These are phyloP conservation scores for Cadophora gregata DNA, from an alignment of 2,329 filamentous ascomycete genomes.

Conservation along the genomic window DNA sequence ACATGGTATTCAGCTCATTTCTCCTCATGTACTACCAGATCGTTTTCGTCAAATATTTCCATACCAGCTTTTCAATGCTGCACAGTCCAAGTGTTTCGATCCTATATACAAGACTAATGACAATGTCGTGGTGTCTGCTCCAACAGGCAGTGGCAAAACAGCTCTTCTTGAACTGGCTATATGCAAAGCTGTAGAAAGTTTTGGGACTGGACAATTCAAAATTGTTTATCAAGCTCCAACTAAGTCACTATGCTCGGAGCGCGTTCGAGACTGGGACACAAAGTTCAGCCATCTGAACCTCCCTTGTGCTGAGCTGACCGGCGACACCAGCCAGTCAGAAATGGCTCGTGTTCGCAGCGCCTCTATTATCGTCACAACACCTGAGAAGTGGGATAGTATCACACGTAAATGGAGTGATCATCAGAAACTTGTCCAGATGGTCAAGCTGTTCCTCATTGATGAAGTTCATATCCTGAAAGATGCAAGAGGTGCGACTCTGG, in stretches of 20 bases:
- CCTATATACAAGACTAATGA: slow-evolving; percentile 69
- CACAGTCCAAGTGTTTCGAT: slow-evolving; percentile 81
- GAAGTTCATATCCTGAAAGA: slow-evolving; percentile 89
- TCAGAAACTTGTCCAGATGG: slow-evolving; percentile 72
- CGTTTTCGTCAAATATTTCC: slow-evolving; percentile 72
- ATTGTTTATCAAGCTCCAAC: slow-evolving; percentile 86
- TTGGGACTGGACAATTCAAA: slow-evolving; percentile 70
- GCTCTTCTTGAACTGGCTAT: slow-evolving; percentile 82
- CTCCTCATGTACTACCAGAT: slow-evolving; percentile 68
- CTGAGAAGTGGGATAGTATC: slow-evolving; percentile 91
- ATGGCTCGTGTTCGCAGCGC: slow-evolving; percentile 73
- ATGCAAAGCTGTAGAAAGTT: slow-evolving; percentile 68
- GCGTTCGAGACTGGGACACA: slow-evolving; percentile 75
- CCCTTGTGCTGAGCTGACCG: slow-evolving; percentile 78
- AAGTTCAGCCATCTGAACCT: slow-evolving; percentile 75
- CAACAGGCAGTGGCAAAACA: slow-evolving; percentile 87
- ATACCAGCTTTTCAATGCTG: slow-evolving; percentile 78
- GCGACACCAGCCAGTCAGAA: slow-evolving; percentile 74
- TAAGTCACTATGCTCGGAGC: slow-evolving; percentile 81
- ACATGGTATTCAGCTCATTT: slow-evolving; percentile 63
- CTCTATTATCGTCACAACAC: slow-evolving; percentile 84
- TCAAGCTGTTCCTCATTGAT: slow-evolving; percentile 83
- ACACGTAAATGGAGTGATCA: slow-evolving; percentile 89
- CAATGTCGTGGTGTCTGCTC: slow-evolving; percentile 81
- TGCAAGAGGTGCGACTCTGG: slow-evolving; percentile 76